phyloP scores from a whole-genome alignment of 805 yeast genomes.

The Candida morakotiae region DNA sequence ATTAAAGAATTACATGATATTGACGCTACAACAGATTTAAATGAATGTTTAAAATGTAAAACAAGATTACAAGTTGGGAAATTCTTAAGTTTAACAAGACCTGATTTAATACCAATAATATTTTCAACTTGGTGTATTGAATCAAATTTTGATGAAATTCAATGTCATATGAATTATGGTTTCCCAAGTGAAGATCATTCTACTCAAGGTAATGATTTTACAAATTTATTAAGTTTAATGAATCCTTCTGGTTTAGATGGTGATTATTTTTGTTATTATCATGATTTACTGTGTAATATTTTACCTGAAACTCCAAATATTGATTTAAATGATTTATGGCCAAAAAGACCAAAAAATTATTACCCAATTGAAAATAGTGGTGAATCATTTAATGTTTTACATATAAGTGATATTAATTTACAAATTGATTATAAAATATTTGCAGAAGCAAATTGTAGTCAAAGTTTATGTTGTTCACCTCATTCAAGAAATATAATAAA shows the following conservation, averaged over 20 bases:
- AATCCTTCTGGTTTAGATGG: constrained; percentile 53
- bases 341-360: constrained; percentile 25
- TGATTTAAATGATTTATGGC: constrained; percentile 36
- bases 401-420: constrained; percentile 63
- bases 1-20: constrained; percentile 12
- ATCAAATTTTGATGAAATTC: constrained; percentile 29
- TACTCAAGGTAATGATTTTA: constrained; percentile 29
- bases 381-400: constrained; percentile 56
- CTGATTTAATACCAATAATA: constrained; percentile 38
- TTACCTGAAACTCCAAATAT: constrained; percentile 51
- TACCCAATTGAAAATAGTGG: constrained; percentile 13
- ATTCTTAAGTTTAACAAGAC: constrained; percentile 31
- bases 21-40: constrained; percentile 11
- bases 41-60: constrained; percentile 11
- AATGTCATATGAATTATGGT: constrained; percentile 18
- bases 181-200: constrained; percentile 29
- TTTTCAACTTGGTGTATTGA: constrained; percentile 43
- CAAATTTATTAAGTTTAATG: constrained; percentile 47
- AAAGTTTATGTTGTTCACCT: constrained; percentile 58
- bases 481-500: constrained; percentile 36
- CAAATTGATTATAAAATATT: constrained; percentile 53
- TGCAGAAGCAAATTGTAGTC: constrained; percentile 54
- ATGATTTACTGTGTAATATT: constrained; percentile 13
- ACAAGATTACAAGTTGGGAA: constrained; percentile 14
- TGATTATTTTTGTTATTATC: constrained; percentile 28